A percentile compares a stretch with the other conserved stretches of the same genome.
phyloP scores from a whole-genome alignment of 305 asterid genomes.

The Fraxinus platypoda region DNA sequence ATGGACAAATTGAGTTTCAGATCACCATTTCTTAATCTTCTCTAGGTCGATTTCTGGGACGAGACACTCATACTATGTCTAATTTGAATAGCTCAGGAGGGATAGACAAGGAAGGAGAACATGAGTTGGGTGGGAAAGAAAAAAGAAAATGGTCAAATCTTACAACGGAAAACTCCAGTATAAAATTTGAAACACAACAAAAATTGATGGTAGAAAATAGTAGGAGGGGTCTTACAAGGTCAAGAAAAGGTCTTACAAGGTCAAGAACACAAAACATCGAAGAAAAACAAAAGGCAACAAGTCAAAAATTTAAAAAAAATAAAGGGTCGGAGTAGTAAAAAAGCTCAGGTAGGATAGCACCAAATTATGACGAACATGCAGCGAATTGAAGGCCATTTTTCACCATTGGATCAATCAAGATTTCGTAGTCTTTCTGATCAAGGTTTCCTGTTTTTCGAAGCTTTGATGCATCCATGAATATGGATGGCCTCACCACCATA shows the following conservation, averaged over 20 bases:
- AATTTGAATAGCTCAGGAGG: slow-evolving; percentile 76
- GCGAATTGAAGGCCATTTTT: neutral
- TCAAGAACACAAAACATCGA: slow-evolving; percentile 55
- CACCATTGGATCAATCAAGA: neutral
- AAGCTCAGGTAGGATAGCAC: slow-evolving; percentile 93
- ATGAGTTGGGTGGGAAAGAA: slow-evolving; percentile 45
- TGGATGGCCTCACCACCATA: slow-evolving; percentile 9
- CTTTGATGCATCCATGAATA: slow-evolving; percentile 30
- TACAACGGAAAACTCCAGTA: slow-evolving; percentile 23
- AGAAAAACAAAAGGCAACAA: slow-evolving; percentile 47
- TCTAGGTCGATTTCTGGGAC: neutral
- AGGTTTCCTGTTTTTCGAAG: slow-evolving; percentile 14
- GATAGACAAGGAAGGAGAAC: slow-evolving; percentile 98
- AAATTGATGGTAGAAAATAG: neutral
- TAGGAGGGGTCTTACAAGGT: slow-evolving; percentile 78
- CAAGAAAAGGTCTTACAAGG: slow-evolving; percentile 90
- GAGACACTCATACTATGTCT: neutral
- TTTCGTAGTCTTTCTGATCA: slow-evolving; percentile 30
- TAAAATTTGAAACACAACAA: neutral
- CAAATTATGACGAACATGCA: slow-evolving; percentile 32
- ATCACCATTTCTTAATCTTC: neutral
- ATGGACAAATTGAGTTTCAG: neutral
- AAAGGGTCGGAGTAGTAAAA: neutral
- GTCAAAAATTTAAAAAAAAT: slow-evolving; percentile 25
- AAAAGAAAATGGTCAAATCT: slow-evolving; percentile 6